Evolutionary conservation across 1,284 basidiomycete species (phyloP).

Genomic region (Bjerkandera adusta): DNA sequence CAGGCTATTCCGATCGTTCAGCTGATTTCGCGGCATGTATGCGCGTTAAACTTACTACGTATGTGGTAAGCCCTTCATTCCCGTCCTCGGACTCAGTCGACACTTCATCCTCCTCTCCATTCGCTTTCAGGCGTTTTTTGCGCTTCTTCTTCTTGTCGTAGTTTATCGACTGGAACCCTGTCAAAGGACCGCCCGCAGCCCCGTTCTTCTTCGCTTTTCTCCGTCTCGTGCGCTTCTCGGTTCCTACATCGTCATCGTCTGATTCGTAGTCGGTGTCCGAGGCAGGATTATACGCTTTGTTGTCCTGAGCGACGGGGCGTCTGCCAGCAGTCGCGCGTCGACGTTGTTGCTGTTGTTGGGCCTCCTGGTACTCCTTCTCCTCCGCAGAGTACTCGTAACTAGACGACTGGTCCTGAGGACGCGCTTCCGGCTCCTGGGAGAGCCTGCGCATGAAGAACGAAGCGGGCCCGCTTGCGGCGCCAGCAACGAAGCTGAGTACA

Average conservation of each 20-base stretch:
- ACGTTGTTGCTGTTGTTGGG: slow-evolving; percentile 32
- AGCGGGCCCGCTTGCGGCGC: slow-evolving; percentile 34
- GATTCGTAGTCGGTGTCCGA: slow-evolving; percentile 58
- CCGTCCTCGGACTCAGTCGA: slow-evolving; percentile 43
- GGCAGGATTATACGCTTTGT: slow-evolving; percentile 74
- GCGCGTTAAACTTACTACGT: too few relatives aligned
- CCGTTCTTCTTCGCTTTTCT: slow-evolving; percentile 51
- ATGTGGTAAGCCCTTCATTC: too few relatives aligned
- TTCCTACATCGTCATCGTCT: slow-evolving; percentile 59
- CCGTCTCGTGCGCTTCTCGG: slow-evolving; percentile 47
- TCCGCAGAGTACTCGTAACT: slow-evolving; percentile 80
- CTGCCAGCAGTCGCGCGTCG: slow-evolving; percentile 14
- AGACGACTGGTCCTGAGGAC: slow-evolving; percentile 38
- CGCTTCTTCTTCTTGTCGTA: slow-evolving; percentile 54
- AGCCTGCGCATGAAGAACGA: slow-evolving; percentile 61
- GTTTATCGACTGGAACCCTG: slow-evolving; percentile 60
- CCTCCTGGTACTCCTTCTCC: slow-evolving; percentile 51
- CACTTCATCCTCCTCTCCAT: slow-evolving; percentile 35
- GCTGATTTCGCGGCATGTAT: too few relatives aligned
- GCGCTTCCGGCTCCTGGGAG: slow-evolving; percentile 47
- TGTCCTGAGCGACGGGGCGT: slow-evolving; percentile 56
- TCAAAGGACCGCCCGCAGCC: slow-evolving; percentile 51
- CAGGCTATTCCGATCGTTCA: too few relatives aligned
- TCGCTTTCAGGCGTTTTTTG: slow-evolving; percentile 33
- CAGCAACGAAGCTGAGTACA: too few relatives aligned